Conservation (phyloP, 1,284 basidiomycete species). For the Papiliotrema flavescens region DNA sequence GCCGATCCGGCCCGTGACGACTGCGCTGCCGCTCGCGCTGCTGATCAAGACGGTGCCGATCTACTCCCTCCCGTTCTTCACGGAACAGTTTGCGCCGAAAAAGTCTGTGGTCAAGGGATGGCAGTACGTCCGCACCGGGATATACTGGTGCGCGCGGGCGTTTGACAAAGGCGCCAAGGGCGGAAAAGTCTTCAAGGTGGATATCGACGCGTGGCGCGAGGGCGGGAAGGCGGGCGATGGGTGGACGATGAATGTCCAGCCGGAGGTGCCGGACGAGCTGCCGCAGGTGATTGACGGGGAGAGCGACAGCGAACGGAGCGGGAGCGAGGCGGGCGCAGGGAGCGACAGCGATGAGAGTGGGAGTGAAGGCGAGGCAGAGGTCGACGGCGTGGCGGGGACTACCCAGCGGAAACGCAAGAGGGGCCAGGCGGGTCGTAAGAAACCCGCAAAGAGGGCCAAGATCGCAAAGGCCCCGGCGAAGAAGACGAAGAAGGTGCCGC, state of each 20-base stretch:
- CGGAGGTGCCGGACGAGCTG: neutral
- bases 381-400: constrained; percentile 12
- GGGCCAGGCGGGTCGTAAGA: constrained; percentile 4
- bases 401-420: constrained; percentile 8
- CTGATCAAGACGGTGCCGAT: constrained; percentile 37
- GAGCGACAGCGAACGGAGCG: constrained; percentile 8
- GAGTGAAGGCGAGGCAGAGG: constrained; percentile 12
- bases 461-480: constrained; percentile 8
- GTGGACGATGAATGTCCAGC: constrained; percentile 22
- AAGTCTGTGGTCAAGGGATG: constrained; percentile 38
- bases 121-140: constrained; percentile 30
- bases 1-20: constrained; percentile 27
- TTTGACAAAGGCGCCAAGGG: constrained; percentile 47
- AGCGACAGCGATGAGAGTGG: constrained; percentile 17
- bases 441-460: constrained; percentile 8
- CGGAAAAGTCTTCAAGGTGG: constrained; percentile 38
- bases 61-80: constrained; percentile 34
- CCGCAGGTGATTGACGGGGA: constrained; percentile 3
- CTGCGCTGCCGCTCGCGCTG: constrained; percentile 29
- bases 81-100: constrained; percentile 28
- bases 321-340: constrained; percentile 10
- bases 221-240: constrained; percentile 27
- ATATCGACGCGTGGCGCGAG: constrained; percentile 42
- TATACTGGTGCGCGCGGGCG: constrained; percentile 46
- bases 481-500: constrained; percentile 23